Evolutionary conservation across 1,139 yeast species (phyloP).

Genomic region (Zygoascus meyerae): DNA sequence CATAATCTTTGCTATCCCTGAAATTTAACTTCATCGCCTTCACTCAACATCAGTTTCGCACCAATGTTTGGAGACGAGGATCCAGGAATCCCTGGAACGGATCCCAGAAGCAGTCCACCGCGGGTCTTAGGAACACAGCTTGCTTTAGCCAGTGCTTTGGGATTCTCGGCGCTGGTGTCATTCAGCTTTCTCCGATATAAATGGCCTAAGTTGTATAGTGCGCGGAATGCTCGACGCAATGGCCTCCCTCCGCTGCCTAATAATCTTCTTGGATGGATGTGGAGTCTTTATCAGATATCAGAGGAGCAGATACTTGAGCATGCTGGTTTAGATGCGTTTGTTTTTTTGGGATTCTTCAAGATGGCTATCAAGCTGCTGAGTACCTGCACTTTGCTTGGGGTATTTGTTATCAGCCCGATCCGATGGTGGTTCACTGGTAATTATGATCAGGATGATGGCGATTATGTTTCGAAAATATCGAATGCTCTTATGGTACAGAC

Average conservation of each 20-base stretch:
- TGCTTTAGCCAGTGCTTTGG: conserved; percentile 56
- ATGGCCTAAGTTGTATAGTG: conserved; percentile 69
- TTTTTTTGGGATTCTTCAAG: conserved; percentile 66
- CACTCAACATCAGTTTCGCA: too few species aligned
- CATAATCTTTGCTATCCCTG: too few species aligned
- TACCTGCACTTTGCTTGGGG: conserved; percentile 55
- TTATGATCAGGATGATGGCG: conserved; percentile 43
- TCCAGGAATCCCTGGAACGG: conserved; percentile 10
- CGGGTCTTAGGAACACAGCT: conserved; percentile 28
- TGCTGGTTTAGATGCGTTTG: conserved; percentile 89
- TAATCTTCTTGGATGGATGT: conserved; percentile 75
- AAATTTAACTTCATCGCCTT: too few species aligned
- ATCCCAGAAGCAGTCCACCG: conserved; percentile 17
- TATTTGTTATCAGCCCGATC: conserved; percentile 65
- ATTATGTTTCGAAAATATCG: not conserved
- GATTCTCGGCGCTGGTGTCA: conserved; percentile 54
- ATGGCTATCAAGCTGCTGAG: conserved; percentile 63
- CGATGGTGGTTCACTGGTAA: conserved; percentile 65
- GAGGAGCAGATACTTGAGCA: conserved; percentile 78
- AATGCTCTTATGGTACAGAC: not conserved
- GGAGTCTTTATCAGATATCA: conserved; percentile 53
- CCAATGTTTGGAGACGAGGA: conserved; percentile 3
- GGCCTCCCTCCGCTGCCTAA: conserved; percentile 40
- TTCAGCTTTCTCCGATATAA: conserved; percentile 60
- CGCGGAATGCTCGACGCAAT: conserved; percentile 37